Evolutionary conservation across 805 yeast genomes (phyloP).

Genomic region (Schwanniomyces polymorphus): DNA sequence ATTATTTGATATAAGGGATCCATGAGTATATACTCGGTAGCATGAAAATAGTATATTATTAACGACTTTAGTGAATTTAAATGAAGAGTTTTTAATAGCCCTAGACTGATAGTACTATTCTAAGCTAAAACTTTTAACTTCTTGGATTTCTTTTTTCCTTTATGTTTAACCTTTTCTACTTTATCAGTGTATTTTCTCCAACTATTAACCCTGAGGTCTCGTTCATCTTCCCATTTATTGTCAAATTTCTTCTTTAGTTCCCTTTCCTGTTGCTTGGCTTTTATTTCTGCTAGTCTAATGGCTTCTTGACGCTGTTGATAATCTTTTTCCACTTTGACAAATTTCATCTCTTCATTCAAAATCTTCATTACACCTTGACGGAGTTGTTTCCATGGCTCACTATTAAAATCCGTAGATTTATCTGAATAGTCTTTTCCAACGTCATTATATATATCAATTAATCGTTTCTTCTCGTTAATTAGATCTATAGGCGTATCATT

Average conservation of each 20-base stretch:
- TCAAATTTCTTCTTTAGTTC: conserved; percentile 44
- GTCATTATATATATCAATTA: conserved; percentile 30
- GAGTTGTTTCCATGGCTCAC: conserved; percentile 10
- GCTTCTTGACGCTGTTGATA: conserved; percentile 28
- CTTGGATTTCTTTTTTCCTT: conserved; percentile 29
- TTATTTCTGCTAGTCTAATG: conserved; percentile 20
- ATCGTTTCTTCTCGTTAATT: conserved; percentile 16
- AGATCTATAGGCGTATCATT: conserved; percentile 6
- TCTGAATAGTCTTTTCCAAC: conserved; percentile 3
- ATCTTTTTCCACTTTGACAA: conserved; percentile 24
- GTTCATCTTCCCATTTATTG: conserved; percentile 57
- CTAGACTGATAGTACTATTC: neutral
- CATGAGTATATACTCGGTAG: too few relatives aligned
- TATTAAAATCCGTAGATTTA: neutral
- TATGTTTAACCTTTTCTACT: conserved; percentile 47
- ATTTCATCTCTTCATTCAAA: conserved; percentile 37
- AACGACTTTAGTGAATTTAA: too few relatives aligned
- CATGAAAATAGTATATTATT: too few relatives aligned
- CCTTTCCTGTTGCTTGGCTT: conserved; percentile 38
- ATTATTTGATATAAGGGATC: too few relatives aligned
- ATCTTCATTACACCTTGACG: conserved; percentile 44
- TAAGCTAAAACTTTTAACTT: conserved; percentile 6
- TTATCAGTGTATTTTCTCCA: conserved; percentile 56
- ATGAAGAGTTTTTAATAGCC: neutral
- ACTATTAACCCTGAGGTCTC: conserved; percentile 56